Base-by-base conservation (phyloP, 2,329 filamentous ascomycete species). In the Fusarium begoniae region DNA sequence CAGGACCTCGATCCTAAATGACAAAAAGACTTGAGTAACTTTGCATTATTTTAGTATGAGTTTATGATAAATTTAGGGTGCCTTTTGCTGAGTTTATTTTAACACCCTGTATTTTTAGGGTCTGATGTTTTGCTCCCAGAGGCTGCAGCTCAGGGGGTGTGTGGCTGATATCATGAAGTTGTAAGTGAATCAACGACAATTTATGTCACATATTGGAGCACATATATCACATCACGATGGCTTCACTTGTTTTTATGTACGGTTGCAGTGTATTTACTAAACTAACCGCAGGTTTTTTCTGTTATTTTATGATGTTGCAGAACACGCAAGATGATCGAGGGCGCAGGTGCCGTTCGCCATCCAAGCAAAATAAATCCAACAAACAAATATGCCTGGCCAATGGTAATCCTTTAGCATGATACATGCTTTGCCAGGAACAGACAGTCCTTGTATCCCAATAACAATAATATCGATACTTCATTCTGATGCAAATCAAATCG, bases 161-260 rank as follows among this genome's bases (percentile, higher is more conserved):
- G 70, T 66, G 70, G 70, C 60, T 64, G 32, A 15, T 15, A 24
- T 51, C 56, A 58, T 38, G 30, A 58, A 58, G 43, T 51, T 58
- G 24, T 37, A 28, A 50, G 56, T 43, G 22, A 48, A 48, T 32
- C 26, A 26, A 26, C 26, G 26, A 26, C 26, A 26, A 26, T 26
- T 26, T 26, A 26, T 26, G 26, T 26, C 26, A 26, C 26, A 26
- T 26, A 26, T 26, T 26, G 26, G 22, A 17, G 35, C 24, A 38
- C 24, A 18, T 4, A 18, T 4, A 28, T 28, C 35, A 18, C 14
- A 18, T 28, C 24, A 55, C 8, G 20, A 10, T n/a, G 51, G 24
- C 24, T 13, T 17, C 20, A 7, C 24, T 28, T 55, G 11, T 28
- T 38, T 22, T 22, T 54, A 55, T 55, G 51, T 55, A 55, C 51